These are phyloP conservation scores for Albatrellus sp. DNA, from an alignment of 1,284 basidiomycete species.

Conservation along the genomic window DNA sequence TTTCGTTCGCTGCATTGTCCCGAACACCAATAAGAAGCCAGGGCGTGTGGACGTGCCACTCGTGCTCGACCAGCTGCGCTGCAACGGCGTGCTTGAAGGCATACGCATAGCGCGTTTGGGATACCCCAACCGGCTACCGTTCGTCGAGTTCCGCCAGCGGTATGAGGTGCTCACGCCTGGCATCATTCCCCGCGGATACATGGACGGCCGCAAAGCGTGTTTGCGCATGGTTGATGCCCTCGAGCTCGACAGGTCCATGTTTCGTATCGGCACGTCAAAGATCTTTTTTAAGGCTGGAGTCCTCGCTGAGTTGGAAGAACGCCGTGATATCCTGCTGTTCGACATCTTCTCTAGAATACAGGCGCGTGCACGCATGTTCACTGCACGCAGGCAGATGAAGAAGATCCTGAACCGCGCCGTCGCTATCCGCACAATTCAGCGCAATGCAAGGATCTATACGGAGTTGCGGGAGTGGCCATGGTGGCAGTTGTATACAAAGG, in stretches of 20 bases:
- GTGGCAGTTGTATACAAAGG: constrained; percentile 98
- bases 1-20: constrained; percentile 97
- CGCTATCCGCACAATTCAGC: constrained; percentile 87
- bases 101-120: constrained; percentile 97
- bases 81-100: constrained; percentile 98
- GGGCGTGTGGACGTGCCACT: constrained; percentile 89
- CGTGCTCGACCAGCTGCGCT: constrained; percentile 92
- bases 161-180: constrained; percentile 95
- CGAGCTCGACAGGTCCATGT: constrained; percentile 77
- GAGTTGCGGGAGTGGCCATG: constrained; percentile 93
- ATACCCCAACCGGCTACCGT: constrained; percentile 94
- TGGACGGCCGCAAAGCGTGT: constrained; percentile 94
- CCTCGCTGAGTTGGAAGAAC: constrained; percentile 94
- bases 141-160: constrained; percentile 93
- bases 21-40: constrained; percentile 87
- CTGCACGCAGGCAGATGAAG: constrained; percentile 83
- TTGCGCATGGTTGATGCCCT: constrained; percentile 87
- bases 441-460: constrained; percentile 87
- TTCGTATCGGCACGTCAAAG: constrained; percentile 93
- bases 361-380: constrained; percentile 77
- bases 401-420: constrained; percentile 91
- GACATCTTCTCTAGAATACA: constrained; percentile 88
- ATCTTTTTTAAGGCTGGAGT: constrained; percentile 99
- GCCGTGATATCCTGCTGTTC: constrained; percentile 76
- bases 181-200: constrained; percentile 86